A percentile compares a stretch with the other conserved stretches of the same genome.
These are phyloP conservation scores for Daedaleopsis sinensis DNA, from an alignment of 768 basidiomycete species.

Conservation along the genomic window DNA sequence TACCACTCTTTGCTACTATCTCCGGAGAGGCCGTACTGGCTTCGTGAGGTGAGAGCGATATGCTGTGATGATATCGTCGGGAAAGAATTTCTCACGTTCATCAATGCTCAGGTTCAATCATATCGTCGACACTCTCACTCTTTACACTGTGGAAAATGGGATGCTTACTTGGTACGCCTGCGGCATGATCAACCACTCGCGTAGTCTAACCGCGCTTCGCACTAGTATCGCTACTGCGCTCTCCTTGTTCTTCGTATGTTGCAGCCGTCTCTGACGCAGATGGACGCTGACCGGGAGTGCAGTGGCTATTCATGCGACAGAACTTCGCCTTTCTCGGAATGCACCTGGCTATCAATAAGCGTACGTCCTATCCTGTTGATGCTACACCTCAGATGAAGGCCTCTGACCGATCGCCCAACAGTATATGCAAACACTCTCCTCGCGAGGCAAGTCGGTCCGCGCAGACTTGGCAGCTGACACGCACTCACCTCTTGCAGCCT, in stretches of 20 bases:
- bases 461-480: neutral
- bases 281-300: neutral
- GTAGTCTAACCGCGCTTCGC: too few species aligned
- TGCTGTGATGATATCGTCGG: neutral
- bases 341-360: constrained; percentile 32
- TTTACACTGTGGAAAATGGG: constrained; percentile 33
- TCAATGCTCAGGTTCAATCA: constrained; percentile 22
- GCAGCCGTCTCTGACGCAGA: neutral
- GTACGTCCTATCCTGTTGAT: constrained; percentile 5
- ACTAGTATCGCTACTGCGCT: constrained; percentile 25
- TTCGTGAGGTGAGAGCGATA: constrained; percentile 15
- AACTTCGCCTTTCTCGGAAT: constrained; percentile 30
- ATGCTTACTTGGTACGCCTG: constrained; percentile 28
- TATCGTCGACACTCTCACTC: constrained; percentile 24
- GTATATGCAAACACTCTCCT: constrained; percentile 32
- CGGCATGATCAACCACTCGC: neutral
- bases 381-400: neutral
- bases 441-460: constrained; percentile 21
- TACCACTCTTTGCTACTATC: constrained; percentile 24
- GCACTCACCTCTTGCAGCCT: constrained; percentile 1
- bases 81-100: neutral
- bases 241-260: constrained; percentile 25
- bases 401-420: neutral
- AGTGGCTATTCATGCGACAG: constrained; percentile 30
- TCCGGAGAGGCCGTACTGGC: constrained; percentile 24